phyloP scores from a whole-genome alignment of 192 early-diverging fungal genomes.

The Gaertneriomyces semiglobifer region DNA sequence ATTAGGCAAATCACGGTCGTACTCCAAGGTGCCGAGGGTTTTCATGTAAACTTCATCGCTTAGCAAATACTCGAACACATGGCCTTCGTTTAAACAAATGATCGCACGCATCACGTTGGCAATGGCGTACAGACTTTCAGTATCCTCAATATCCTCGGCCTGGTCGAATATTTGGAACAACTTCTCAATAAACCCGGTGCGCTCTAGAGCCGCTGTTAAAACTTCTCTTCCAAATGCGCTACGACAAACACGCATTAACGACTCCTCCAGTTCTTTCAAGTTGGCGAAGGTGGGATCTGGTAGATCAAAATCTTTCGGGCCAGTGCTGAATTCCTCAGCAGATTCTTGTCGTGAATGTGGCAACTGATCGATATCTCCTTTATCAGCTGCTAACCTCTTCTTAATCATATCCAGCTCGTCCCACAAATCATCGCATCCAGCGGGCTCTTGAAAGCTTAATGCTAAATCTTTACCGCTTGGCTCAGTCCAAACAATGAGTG shows the following conservation, averaged over 20 bases:
- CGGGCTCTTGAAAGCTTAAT: constrained; percentile 86
- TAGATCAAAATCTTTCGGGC: constrained; percentile 21
- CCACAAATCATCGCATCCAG: constrained; percentile 82
- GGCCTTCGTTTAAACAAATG: constrained; percentile 77
- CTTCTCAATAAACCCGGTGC: constrained; percentile 69
- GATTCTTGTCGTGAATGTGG: constrained; percentile 30
- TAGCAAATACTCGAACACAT: constrained; percentile 70
- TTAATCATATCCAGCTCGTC: constrained; percentile 33
- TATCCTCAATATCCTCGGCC: constrained; percentile 85
- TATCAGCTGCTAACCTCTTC: constrained; percentile 40
- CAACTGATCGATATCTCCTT: constrained; percentile 44
- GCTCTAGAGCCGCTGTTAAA: constrained; percentile 57
- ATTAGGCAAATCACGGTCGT: constrained; percentile 72
- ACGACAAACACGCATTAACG: constrained; percentile 55
- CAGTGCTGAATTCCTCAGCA: background rate
- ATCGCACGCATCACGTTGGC: constrained; percentile 64
- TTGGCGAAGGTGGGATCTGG: constrained; percentile 70
- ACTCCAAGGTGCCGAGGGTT: constrained; percentile 84
- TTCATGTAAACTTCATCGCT: constrained; percentile 70
- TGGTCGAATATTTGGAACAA: constrained; percentile 55
- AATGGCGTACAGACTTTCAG: constrained; percentile 72
- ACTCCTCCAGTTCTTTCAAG: constrained; percentile 66
- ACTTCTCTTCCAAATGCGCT: constrained; percentile 62
- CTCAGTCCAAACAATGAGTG: constrained; percentile 92
- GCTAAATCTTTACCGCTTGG: constrained; percentile 75